These are phyloP conservation scores for Blepharisma undulans DNA, from an alignment of 169 alveolate genomes.

Conservation along the genomic window DNA sequence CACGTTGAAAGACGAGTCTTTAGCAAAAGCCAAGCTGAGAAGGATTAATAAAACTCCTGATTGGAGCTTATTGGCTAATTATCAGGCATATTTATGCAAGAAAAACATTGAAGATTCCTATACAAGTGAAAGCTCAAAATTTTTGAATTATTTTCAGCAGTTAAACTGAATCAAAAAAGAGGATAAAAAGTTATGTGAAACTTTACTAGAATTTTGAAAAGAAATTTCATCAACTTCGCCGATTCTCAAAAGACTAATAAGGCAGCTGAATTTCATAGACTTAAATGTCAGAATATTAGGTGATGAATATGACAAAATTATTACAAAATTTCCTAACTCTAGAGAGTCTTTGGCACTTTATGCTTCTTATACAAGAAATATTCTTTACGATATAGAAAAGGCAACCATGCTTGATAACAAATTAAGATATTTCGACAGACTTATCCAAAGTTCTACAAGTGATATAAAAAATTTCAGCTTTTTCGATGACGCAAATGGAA, in stretches of 20 bases:
- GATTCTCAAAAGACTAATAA: neutral
- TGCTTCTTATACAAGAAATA: neutral
- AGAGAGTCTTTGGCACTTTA: neutral
- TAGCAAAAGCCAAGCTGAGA: neutral
- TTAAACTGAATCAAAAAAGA: neutral
- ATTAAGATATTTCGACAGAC: neutral
- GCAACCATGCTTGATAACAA: neutral
- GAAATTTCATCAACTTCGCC: neutral
- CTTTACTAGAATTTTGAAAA: neutral
- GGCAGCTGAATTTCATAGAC: neutral
- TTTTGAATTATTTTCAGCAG: neutral
- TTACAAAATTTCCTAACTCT: neutral
- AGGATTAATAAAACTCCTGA: neutral
- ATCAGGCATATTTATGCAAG: neutral
- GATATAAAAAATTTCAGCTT: neutral
- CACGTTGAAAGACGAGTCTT: neutral
- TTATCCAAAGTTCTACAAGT: neutral
- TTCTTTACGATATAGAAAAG: neutral
- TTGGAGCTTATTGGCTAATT: neutral
- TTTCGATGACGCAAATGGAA: constrained; percentile 24
- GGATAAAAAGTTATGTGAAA: neutral
- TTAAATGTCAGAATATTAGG: neutral
- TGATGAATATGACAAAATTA: neutral
- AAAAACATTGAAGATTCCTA: neutral
- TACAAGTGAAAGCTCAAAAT: neutral